Conservation (phyloP, 2,329 filamentous ascomycete genomes). For the Paecilomyces dactylethromorphus region DNA sequence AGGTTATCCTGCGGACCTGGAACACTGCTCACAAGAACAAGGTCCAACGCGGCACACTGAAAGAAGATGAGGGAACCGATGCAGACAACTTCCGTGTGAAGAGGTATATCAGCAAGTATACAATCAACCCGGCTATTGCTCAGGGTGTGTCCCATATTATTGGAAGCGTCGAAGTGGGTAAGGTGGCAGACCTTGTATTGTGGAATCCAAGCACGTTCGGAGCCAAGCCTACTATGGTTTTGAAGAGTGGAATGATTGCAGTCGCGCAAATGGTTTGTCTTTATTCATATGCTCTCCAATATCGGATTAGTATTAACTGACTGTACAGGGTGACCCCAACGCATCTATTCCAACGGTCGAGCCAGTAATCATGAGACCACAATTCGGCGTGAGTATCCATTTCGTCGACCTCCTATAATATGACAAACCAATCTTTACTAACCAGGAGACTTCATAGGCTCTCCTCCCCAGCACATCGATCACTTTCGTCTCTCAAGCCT, state of each 20-base stretch:
- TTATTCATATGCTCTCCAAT: not conserved
- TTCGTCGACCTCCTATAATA: not conserved
- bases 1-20: slow-evolving; percentile 90
- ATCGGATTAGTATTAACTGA: too few species aligned
- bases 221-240: slow-evolving; percentile 70
- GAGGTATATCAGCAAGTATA: slow-evolving; percentile 91
- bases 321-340: slow-evolving; percentile 64
- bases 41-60: slow-evolving; percentile 66
- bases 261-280: slow-evolving; percentile 70
- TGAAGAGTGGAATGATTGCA: slow-evolving; percentile 84
- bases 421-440: too few species aligned
- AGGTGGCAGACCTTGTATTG: slow-evolving; percentile 80
- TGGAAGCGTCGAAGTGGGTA: slow-evolving; percentile 81
- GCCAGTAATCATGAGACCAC: slow-evolving; percentile 73
- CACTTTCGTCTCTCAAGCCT: slow-evolving; percentile 73
- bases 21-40: slow-evolving; percentile 98
- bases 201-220: slow-evolving; percentile 86
- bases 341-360: slow-evolving; percentile 83
- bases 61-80: slow-evolving; percentile 69
- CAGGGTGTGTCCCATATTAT: slow-evolving; percentile 86
- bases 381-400: slow-evolving; percentile 58
- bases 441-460: slow-evolving; percentile 27
- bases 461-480: slow-evolving; percentile 66
- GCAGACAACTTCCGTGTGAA: slow-evolving; percentile 92
- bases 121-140: slow-evolving; percentile 84